Percentiles rank a stretch among this genome's conserved stretches.
Conservation (phyloP, 257 asterid species). For the Nicotiana obtusifolia region DNA sequence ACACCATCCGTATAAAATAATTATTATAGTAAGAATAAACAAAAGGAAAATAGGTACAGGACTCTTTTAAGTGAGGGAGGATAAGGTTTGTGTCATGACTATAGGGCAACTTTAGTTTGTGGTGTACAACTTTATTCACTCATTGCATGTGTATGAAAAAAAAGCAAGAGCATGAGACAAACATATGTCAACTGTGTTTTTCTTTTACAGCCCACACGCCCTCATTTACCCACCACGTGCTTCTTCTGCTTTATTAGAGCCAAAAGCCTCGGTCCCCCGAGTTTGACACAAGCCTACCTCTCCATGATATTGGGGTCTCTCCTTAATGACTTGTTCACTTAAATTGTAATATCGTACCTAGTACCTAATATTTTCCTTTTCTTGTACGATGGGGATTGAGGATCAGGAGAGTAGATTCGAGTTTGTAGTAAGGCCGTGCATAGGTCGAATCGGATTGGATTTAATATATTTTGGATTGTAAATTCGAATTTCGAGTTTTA, state of each 20-base stretch:
- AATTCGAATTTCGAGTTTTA: too few relatives aligned
- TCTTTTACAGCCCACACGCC: constrained; percentile 29
- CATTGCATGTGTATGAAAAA: background rate
- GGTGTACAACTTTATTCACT: background rate
- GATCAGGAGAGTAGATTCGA: background rate
- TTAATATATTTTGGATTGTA: too few relatives aligned
- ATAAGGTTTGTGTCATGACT: background rate
- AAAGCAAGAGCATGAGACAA: constrained; percentile 12
- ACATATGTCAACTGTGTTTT: constrained; percentile 22
- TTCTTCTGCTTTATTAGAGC: constrained; percentile 1
- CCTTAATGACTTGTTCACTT: background rate
- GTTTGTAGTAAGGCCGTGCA: too few relatives aligned
- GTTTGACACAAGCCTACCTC: background rate
- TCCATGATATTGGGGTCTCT: background rate
- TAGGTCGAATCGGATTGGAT: too few relatives aligned
- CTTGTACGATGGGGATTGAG: background rate
- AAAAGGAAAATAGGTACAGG: background rate
- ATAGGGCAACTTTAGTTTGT: background rate
- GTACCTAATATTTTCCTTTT: too few relatives aligned
- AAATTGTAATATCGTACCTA: background rate
- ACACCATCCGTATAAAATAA: background rate
- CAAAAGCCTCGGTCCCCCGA: background rate
- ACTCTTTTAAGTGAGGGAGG: background rate
- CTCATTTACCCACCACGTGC: constrained; percentile 23
- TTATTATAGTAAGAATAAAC: background rate